Evolutionary conservation across 208 protist genomes (phyloP), one percentile per base, ranked within the genome.

Genomic region (Perkinsela sp.): DNA sequence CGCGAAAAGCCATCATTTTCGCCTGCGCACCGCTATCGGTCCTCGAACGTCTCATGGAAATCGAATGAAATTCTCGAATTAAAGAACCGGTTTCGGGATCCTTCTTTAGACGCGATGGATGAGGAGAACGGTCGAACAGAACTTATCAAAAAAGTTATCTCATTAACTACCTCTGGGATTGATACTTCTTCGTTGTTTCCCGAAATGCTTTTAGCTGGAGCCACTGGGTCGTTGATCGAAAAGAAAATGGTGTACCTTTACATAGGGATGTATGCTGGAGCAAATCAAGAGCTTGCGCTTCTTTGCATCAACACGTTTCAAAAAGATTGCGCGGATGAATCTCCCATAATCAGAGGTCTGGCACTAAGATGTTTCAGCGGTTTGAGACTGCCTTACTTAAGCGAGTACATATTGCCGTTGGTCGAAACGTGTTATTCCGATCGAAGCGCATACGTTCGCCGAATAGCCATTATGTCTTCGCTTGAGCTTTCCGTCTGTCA

Each of bases 161-260:
- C 80, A 15, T 90, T 93, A 71, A 96, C 96, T 88, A 96, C 93
- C 0, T 82, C 89, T n/a, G 95, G 94, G 32, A 83, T 97, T 65
- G 93, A 97, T 74, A 87, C 92, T 1, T 88, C 90, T 0, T 66
- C 76, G 13, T 77, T 97, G 28, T 95, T 96, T 69, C 76, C 83
- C 0, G 87, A 94, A 30, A 86, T 96, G 73, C 82, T 93, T 32
- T 77, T 93, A 73, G 82, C 89, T 40, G 81, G 73, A 67, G 79
- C 79, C 70, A 96, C 92, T 1, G 82, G 82, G 29, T 90, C 96
- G 71, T 40, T 96, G n/a, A 85, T 96, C 2, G 83, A 90, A 67
- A 97, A 97, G 73, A 98, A 97, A 78, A 80, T 98, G 57, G 87
- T 96, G 1, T 97, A 97, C 77, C 82, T 96, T 30, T 97, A 95